Percentiles rank a stretch among this genome's conserved stretches.
Conservation (phyloP, 768 basidiomycete genomes). For the Lactarius hatsudake region DNA sequence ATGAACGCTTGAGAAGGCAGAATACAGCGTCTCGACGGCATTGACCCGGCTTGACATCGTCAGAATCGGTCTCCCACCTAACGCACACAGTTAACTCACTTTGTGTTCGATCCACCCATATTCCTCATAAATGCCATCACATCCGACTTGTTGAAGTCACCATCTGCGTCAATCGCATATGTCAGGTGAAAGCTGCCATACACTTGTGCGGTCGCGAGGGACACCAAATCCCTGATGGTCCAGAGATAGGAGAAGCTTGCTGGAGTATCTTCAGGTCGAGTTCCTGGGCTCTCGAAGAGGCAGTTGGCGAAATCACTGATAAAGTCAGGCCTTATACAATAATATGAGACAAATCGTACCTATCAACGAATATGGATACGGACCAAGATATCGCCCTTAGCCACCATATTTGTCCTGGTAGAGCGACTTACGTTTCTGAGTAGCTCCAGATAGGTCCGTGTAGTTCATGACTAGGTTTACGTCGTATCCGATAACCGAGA, state of each 20-base stretch:
- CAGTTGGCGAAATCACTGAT: conserved; percentile 44
- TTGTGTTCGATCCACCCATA: background rate
- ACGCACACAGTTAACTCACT: background rate
- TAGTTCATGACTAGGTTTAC: too few species aligned
- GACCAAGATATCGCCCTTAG: too few species aligned
- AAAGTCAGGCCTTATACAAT: conserved; percentile 31
- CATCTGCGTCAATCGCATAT: conserved; percentile 44
- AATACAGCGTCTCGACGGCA: conserved; percentile 54
- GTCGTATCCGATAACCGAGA: conserved; percentile 31
- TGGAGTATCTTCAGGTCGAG: conserved; percentile 48
- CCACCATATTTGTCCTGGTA: too few species aligned
- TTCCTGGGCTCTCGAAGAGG: conserved; percentile 42
- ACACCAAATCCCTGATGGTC: conserved; percentile 49
- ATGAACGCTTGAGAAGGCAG: conserved; percentile 49
- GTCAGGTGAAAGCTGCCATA: conserved; percentile 57
- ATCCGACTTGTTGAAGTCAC: conserved; percentile 50
- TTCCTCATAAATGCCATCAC: conserved; percentile 51
- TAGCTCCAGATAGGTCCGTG: too few species aligned
- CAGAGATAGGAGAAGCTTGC: conserved; percentile 48
- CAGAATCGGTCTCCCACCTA: background rate
- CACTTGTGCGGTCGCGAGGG: conserved; percentile 54
- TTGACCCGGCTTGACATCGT: conserved; percentile 33
- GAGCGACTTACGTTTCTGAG: conserved; percentile 35
- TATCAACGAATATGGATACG: too few species aligned
- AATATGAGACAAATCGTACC: too few species aligned